Evolutionary conservation across 306 rosid species (phyloP), one percentile per base, ranked within the genome.

Genomic region (Cicer chorassanicum): DNA sequence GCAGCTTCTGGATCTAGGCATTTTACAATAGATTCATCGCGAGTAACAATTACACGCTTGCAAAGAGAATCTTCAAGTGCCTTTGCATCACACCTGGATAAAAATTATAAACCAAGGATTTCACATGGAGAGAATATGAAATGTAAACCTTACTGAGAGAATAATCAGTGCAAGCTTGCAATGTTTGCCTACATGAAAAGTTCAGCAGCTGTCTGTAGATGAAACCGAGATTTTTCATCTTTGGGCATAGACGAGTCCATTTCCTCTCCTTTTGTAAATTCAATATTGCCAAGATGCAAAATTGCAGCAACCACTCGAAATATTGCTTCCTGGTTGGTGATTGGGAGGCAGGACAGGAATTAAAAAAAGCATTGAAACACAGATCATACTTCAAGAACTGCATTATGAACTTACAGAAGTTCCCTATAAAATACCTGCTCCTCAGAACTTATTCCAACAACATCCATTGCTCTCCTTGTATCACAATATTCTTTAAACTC

Each of bases 271-370:
- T 95, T 95, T 41, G 92, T 74, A 87, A 95, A 95, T 78, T 95
- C 98, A 80, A 95, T 88, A 81, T 95, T 95, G 45, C 99, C 99
- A 56, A 95, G 93, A 84, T 95, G 99, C 84, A 95, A 88, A 83
- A 95, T 82, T 64, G 98, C 97, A 64, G 99, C 99, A 85, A 92
- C 96, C 71, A 95, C 99, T 81, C 91, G 96, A 86, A 95, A 95
- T 87, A 95, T 95, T 45, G 89, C 98, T 69, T 95, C 99, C 99
- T 95, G 80, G 50, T 74, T 68, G 21, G 40, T 29, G 71, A 55
- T 63, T 46, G 68, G 59, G 41, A 65, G 71, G 61, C 44, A 65
- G 45, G 73, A 54, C 56, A 57, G 68, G 59, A 34, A 29, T 29
- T 29, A 76, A 45, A 54, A n/a, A 46, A 51, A 44, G 43, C 21